Conservation (phyloP, 2,329 filamentous ascomycete species). For the Diaporthe citrichinensis region DNA sequence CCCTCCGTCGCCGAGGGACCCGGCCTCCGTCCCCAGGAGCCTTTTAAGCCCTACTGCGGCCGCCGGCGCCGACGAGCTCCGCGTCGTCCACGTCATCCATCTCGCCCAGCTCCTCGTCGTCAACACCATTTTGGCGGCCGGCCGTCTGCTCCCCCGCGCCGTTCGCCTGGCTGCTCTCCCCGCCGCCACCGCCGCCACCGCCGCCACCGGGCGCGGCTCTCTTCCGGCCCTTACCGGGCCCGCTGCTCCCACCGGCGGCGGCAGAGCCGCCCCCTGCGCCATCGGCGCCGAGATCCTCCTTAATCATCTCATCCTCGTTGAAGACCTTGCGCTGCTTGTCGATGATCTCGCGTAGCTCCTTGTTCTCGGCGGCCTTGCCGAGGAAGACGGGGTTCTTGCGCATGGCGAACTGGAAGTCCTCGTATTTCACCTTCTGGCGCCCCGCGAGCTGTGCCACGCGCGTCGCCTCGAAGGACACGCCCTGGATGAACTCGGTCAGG, state of each 20-base stretch:
- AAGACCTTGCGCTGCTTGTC: slow-evolving; percentile 86
- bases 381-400: slow-evolving; percentile 87
- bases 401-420: slow-evolving; percentile 96
- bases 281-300: slow-evolving; percentile 35
- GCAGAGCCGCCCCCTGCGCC: slow-evolving; percentile 8
- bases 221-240: slow-evolving; percentile 34
- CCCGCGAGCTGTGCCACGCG: slow-evolving; percentile 87
- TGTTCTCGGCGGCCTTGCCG: slow-evolving; percentile 89
- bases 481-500: slow-evolving; percentile 95
- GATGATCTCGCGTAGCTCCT: slow-evolving; percentile 89
- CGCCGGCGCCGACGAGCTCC: slow-evolving; percentile 36
- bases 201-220: slow-evolving; percentile 22
- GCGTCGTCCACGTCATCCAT: slow-evolving; percentile 40
- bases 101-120: slow-evolving; percentile 42
- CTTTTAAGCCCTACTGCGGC: slow-evolving; percentile 39
- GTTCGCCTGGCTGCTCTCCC: slow-evolving; percentile 19
- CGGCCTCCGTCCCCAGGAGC: slow-evolving; percentile 6
- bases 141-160: slow-evolving; percentile 9
- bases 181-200: neutral
- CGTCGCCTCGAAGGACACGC: slow-evolving; percentile 91
- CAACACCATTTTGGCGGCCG: slow-evolving; percentile 24
- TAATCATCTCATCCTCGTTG: slow-evolving; percentile 69
- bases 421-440: slow-evolving; percentile 96
- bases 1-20: slow-evolving; percentile 17
- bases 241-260: neutral